Conservation (phyloP, 768 basidiomycete species). For the Brasilioporus rufonigricans region DNA sequence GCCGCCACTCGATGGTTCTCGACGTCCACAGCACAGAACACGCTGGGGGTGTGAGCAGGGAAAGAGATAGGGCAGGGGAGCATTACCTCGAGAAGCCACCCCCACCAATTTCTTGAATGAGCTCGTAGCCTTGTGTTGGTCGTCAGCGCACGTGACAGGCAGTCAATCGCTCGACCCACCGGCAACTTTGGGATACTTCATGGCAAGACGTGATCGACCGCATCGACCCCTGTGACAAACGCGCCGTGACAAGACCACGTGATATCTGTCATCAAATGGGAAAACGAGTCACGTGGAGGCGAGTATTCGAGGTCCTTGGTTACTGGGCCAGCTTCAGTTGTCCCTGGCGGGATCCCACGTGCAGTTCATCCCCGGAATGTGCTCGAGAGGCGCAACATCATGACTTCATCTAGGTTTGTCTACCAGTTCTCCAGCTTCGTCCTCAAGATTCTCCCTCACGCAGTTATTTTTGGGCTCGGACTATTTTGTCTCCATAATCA, state of each 20-base stretch:
- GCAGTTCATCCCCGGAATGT: no score
- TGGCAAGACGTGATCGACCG: background rate
- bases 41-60: constrained; percentile 42
- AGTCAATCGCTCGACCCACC: constrained; percentile 15
- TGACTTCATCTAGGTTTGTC: no score
- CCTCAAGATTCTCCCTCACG: no score
- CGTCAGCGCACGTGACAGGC: background rate
- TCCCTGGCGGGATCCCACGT: no score
- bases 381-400: no score
- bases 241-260: constrained; percentile 24
- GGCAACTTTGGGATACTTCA: constrained; percentile 34
- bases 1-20: no score
- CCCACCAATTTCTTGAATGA: constrained; percentile 77
- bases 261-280: background rate
- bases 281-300: no score
- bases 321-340: no score
- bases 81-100: constrained; percentile 84
- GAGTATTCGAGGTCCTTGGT: no score
- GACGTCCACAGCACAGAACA: constrained; percentile 78
- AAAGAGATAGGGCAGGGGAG: background rate
- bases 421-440: no score
- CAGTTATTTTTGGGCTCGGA: no score
- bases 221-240: constrained; percentile 23
- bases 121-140: constrained; percentile 53
- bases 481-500: no score